Base-by-base conservation (phyloP, 441 rosid genomes). In the Adansonia madagascariensis region DNA sequence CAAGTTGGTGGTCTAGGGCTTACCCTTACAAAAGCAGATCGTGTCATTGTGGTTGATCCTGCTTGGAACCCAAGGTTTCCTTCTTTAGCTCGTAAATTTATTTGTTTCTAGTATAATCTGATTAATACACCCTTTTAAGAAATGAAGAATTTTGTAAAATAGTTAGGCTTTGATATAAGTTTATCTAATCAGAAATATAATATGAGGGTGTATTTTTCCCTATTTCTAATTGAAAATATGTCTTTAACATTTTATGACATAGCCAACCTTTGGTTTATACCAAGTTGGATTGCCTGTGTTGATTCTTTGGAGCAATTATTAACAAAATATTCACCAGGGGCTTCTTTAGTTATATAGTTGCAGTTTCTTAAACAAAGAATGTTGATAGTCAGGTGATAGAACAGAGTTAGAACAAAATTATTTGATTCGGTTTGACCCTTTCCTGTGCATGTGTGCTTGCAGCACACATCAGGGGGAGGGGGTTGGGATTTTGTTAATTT, bases 1-100 rank as follows among this genome's bases (percentile, higher is more conserved):
- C 97, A 92, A 89, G 99, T 96, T 80, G 98, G 99, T 50, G 99
- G 99, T 76, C 94, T 95, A 20, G 99, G 99, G 82, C 99, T 95
- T 68, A 95, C 99, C 39, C 92, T 94, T 66, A 95, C 98, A 60
- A 91, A 90, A 81, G 99, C 99, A 41, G 99, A 95, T 73, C 99
- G 97, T 15, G 98, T 95, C 63, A 93, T 95, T 82, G 98, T 92
- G 75, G 97, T 94, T 46, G 99, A 94, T 83, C 98, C 99, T 76
- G 99, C 99, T 71, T 94, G 97, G 99, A 95, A 95, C 71, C 98
- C 99, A 35, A 95, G 99, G 98, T 95, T 78, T 78, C 0, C 68
- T 67, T 53, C 10, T 44, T 71, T 44, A 24, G 35, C 27, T 64
- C 83, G 75, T 75, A n/a, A 71, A 67, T 71, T 49, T 53, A 53